These are phyloP conservation scores for Cyclostephanos tholiformis DNA, from an alignment of 108 stramenopile species.

Conservation along the genomic window DNA sequence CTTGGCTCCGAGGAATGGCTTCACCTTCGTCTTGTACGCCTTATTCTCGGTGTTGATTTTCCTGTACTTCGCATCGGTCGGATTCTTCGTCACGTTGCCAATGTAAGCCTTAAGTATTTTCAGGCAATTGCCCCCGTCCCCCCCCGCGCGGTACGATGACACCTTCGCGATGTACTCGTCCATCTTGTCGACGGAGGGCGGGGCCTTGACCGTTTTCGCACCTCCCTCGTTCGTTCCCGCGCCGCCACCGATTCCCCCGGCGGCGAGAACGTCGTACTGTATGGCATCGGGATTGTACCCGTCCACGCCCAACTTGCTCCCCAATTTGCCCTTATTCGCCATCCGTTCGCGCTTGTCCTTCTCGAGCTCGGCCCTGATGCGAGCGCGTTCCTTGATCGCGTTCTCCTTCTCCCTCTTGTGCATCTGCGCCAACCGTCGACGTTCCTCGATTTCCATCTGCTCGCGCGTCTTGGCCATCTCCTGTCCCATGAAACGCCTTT, in stretches of 20 bases:
- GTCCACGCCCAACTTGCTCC: constrained; percentile 83
- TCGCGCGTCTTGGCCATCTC: constrained; percentile 84
- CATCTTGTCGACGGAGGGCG: constrained; percentile 67
- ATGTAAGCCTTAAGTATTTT: constrained; percentile 86
- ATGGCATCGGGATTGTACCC: constrained; percentile 93
- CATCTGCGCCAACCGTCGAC: constrained; percentile 72
- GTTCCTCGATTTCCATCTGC: constrained; percentile 81
- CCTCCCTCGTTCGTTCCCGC: constrained; percentile 28
- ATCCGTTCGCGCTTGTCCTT: constrained; percentile 88
- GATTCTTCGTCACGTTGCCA: constrained; percentile 88
- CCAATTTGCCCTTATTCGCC: constrained; percentile 88
- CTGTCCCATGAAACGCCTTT: constrained; percentile 79
- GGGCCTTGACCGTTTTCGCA: constrained; percentile 56
- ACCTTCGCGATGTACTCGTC: constrained; percentile 86
- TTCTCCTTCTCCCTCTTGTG: constrained; percentile 83
- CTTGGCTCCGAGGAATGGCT: constrained; percentile 85
- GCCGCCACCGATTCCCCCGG: constrained; percentile 28
- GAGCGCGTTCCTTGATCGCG: constrained; percentile 72
- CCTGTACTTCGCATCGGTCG: constrained; percentile 81
- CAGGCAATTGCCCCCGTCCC: constrained; percentile 92
- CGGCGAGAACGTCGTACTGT: constrained; percentile 75
- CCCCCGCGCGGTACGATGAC: constrained; percentile 85
- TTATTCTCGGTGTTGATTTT: constrained; percentile 95
- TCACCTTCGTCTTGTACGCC: constrained; percentile 87
- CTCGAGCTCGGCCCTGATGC: constrained; percentile 91